These are phyloP conservation scores for Cyamopsis tetragonoloba DNA, from an alignment of 306 rosid genomes.

Conservation along the genomic window DNA sequence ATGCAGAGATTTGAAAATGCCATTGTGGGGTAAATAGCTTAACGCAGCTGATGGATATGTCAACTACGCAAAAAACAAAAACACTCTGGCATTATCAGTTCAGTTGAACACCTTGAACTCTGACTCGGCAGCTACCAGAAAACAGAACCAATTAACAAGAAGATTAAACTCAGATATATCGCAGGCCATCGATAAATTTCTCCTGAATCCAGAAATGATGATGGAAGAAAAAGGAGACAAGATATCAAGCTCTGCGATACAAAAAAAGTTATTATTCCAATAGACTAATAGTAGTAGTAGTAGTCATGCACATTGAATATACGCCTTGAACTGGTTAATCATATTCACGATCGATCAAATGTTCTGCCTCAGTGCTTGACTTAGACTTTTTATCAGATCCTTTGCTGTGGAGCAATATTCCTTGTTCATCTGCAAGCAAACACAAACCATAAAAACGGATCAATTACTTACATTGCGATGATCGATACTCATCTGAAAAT, in stretches of 20 bases:
- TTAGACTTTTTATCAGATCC: constrained; percentile 49
- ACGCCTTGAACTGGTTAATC: not conserved
- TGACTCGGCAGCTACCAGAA: too few species aligned
- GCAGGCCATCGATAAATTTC: constrained; percentile 11
- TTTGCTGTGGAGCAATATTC: constrained; percentile 47
- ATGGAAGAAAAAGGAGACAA: not conserved
- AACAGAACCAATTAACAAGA: not conserved
- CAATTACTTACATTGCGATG: not conserved
- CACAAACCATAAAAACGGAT: not conserved
- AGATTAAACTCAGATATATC: not conserved
- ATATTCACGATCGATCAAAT: not conserved
- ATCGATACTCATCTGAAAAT: not conserved
- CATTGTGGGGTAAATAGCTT: constrained; percentile 15
- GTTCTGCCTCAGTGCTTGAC: constrained; percentile 40
- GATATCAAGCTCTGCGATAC: not conserved
- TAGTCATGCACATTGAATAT: not conserved
- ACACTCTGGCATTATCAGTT: constrained; percentile 13
- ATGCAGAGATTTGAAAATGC: constrained; percentile 7
- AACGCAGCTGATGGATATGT: constrained; percentile 32
- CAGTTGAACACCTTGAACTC: too few species aligned
- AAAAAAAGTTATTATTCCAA: not conserved
- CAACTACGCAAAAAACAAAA: constrained; percentile 42
- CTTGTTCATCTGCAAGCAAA: constrained; percentile 52
- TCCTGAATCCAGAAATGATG: constrained; percentile 12
- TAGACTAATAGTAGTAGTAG: not conserved